Conservation (phyloP, 1,284 basidiomycete species). For the Ganoderma leucocontextum region DNA sequence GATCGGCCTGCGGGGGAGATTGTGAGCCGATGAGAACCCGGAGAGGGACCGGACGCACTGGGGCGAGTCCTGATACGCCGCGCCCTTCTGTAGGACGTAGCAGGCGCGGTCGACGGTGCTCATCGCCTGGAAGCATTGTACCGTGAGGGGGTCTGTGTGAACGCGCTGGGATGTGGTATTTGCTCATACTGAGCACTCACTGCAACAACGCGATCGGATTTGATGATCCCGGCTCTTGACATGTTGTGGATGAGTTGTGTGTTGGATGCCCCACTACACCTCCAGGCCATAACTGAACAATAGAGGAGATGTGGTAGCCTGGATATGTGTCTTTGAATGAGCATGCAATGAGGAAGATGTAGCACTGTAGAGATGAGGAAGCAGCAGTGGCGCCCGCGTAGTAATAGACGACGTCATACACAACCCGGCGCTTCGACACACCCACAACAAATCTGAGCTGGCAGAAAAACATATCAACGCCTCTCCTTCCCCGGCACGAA, state of each 20-base stretch:
- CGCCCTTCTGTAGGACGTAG: constrained; percentile 63
- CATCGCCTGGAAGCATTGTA: constrained; percentile 66
- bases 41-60: constrained; percentile 58
- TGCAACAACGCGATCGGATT: constrained; percentile 54
- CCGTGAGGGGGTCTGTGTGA: not conserved
- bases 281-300: constrained; percentile 74
- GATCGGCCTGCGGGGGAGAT: constrained; percentile 60
- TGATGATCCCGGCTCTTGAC: constrained; percentile 60
- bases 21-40: constrained; percentile 6
- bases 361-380: not conserved
- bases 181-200: constrained; percentile 26
- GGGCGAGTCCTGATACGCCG: constrained; percentile 84
- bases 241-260: constrained; percentile 78
- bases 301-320: not conserved
- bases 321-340: not conserved
- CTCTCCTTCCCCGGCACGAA: too few species aligned
- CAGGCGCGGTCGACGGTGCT: constrained; percentile 74
- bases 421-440: not conserved
- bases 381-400: not conserved
- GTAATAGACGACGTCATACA: not conserved
- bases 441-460: too few species aligned
- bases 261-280: constrained; percentile 74
- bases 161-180: not conserved
- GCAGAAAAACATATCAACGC: too few species aligned
- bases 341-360: not conserved